Base-by-base conservation (phyloP, 169 alveolate genomes). In the Eimeria sp. region DNA sequence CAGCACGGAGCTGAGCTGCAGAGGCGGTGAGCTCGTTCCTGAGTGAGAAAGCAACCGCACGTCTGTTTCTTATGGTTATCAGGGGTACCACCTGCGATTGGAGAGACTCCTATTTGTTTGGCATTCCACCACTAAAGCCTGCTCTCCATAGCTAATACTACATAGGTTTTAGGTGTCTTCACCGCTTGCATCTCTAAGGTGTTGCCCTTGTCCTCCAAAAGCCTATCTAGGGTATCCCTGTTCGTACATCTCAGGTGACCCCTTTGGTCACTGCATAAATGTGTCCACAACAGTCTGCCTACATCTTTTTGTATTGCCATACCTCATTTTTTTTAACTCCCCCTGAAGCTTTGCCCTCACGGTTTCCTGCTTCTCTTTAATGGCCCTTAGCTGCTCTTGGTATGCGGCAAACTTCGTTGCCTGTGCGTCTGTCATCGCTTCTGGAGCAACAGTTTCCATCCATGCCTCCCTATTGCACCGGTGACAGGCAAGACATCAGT, bases 381-480 rank as follows among this genome's bases (percentile, higher is more conserved):
- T 72, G 43, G 47, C 75, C 20, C 58, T 43, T 47, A 57, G 10
- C 90, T 94, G 93, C 90, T 86, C 84, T 72, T 73, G 95, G 75
- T 70, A 94, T 5, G 92, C 96, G 22, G 94, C 34, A 22, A 70
- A 65, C 72, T 63, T 70, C 84, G 92, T 40, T 49, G 84, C 92
- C 91, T 94, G 96, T 3, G 90, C 78, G 34, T 94, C 96, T 20
- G 90, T 92, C 97, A 95, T 95, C 76, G 94, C 87, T 34, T 83
- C 97, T 14, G 89, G 89, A 25, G 92, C 49, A 45, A 90, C 92
- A 4, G 86, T 70, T n/a, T 65, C 91, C 97, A 95, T 95, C 97
- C 97, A 95, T 25, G 82, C 87, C 67, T 95, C 97, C 72, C 97
- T 89, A 75, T 22, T 27, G 58, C 92, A 57, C 73, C 83, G 34